Base-by-base conservation (phyloP, 441 rosid species). In the Pelargonium citronellum region DNA sequence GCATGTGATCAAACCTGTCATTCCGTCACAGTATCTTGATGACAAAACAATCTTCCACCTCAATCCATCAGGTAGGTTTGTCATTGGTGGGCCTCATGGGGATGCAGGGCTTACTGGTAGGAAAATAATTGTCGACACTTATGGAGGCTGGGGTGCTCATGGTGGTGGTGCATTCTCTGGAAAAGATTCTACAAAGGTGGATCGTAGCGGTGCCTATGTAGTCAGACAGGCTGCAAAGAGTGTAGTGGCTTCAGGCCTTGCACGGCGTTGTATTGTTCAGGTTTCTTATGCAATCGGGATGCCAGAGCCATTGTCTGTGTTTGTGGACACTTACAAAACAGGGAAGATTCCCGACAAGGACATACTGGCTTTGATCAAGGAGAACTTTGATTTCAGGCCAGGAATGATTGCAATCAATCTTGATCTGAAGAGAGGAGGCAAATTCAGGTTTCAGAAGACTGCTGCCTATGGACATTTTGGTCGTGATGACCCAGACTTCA, bases 181-280 rank as follows among this genome's bases (percentile, higher is more conserved):
- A 20, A 57, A 57, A 24, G 62, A 62, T 24, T 27, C 66, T 4
- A 62, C 66, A 62, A 62, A 62, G 66, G 68, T 66, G 68, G 68
- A 66, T 19, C 68, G 68, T 15, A 66, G 68, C 20, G 68, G 68
- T 15, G 68, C 68, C 9, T 66, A 66, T 44, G 19, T 66, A 34
- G 68, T 66, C 13, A 66, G 68, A 16, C 68, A 66, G 53, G 68
- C 68, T 19, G 68, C 68, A 5, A 66, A 66, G 68, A 66, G 68
- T 12, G 68, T 66, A 47, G 68, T 66, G 53, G 68, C 68, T 39
- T 66, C 68, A 66, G 68, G 68, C 44, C 68, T 66, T 39, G 68
- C 68, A 5, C 46, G 68, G 27, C 68, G 68, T 19, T 66, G 68
- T 20, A 66, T 66, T 37, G 68, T 66, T 30, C 66, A 62, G 41